Evolutionary conservation across 805 yeast species (phyloP), one percentile per base, ranked within the genome.

Genomic region (Blastobotrys muscicola): DNA sequence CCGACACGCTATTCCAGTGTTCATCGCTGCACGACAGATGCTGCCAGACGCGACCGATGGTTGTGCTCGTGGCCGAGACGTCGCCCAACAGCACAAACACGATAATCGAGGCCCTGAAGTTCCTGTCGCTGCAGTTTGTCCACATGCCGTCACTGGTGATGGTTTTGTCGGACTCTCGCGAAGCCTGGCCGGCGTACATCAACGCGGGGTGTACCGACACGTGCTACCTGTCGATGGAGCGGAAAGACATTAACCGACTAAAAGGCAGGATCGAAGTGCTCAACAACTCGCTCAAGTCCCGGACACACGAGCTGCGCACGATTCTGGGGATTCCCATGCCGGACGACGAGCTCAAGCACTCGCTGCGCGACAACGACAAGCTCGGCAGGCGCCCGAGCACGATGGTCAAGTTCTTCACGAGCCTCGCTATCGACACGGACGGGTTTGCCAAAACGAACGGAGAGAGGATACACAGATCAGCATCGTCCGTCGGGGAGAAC

Each of bases 11-110:
- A 9, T 36, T 36, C 13, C 14, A 15, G 15, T 36, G 39, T 32
- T 36, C 39, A 3, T 36, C 39, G 32, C 13, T 6, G 8, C 39
- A 36, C 39, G 39, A 36, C 38, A n/a, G 12, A 4, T 14, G 13
- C 29, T 33, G 36, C 13, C 11, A 7, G 30, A 20, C 31, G 14
- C 8, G 30, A 12, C 39, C 39, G 15, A 12, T 36, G 12, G 32
- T 36, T 3, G 39, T 36, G 31, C 26, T 36, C 14, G 34, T 32
- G 34, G 34, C 34, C 34, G 15, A 8, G 34, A 32, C 14, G 14
- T 20, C 26, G 26, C 26, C 26, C 16, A 15, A 15, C 39, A 20
- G 13, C 39, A 11, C 10, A 10, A 20, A 15, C 39, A 5, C 29
- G 15, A n/a, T 20, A 16, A 23, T 10, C n/a, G 31, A 36, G 31